A percentile compares a stretch with the other conserved stretches of the same genome.
Conservation (phyloP, 139 green algal species). For the Choricystis sp. region DNA sequence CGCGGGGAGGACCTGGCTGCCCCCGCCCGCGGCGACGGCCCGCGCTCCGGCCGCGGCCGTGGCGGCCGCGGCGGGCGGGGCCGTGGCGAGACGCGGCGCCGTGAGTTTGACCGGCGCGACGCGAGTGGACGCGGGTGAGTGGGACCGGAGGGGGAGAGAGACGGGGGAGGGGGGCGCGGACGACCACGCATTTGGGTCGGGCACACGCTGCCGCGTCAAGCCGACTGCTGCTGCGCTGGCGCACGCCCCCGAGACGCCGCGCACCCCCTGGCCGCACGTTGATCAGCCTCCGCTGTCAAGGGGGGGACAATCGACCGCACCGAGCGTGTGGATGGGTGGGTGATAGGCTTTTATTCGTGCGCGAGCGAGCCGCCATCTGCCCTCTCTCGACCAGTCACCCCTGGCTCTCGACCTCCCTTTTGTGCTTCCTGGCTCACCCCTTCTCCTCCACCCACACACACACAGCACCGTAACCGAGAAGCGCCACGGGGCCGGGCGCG, state of each 20-base stretch:
- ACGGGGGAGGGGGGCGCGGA: no score
- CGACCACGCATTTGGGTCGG: no score
- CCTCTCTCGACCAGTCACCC: background rate
- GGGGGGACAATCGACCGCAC: no score
- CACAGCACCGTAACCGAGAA: slow-evolving; percentile 65
- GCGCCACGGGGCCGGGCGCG: slow-evolving; percentile 46
- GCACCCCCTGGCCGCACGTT: no score
- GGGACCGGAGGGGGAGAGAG: no score
- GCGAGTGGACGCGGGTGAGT: slow-evolving; percentile 60
- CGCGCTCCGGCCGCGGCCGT: background rate
- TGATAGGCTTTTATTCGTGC: no score
- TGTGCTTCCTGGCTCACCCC: background rate
- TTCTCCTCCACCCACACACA: background rate
- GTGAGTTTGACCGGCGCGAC: slow-evolving; percentile 68
- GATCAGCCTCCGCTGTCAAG: no score
- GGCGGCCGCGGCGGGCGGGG: slow-evolving; percentile 9
- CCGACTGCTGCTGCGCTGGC: no score
- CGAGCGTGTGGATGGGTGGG: no score
- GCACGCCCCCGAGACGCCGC: no score
- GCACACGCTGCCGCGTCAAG: no score
- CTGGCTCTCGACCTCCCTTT: background rate
- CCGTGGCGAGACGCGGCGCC: slow-evolving; percentile 16
- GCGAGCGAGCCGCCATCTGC: background rate
- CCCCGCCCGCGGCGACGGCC: background rate
- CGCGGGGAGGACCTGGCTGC: slow-evolving; percentile 1